Evolutionary conservation across 129 eudicot species (phyloP).

Genomic region (Flaveria trinervia): DNA sequence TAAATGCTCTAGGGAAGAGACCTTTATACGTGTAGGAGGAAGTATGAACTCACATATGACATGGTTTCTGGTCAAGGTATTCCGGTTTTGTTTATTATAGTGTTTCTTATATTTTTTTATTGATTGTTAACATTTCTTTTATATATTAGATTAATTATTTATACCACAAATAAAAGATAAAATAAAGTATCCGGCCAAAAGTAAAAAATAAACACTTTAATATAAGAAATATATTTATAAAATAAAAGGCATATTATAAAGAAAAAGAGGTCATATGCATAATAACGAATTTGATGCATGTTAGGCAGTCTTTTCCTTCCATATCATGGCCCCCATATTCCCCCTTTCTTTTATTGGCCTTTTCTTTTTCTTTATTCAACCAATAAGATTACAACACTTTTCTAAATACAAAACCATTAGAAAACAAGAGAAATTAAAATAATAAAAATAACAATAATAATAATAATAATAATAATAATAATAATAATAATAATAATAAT

Average conservation of each 20-base stretch:
- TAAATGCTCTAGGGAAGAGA: no score
- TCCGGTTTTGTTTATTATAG: no score
- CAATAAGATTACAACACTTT: constrained; percentile 28
- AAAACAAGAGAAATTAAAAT: not conserved
- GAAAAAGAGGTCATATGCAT: constrained; percentile 39
- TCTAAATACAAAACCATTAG: not conserved
- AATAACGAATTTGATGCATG: constrained; percentile 36
- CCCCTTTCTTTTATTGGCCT: constrained; percentile 20
- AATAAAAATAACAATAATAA: no score
- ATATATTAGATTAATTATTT: no score
- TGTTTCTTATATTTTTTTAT: no score
- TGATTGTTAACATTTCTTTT: no score
- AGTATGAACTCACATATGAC: no score
- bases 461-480: not conserved
- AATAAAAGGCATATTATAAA: constrained; percentile 18
- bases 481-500: not conserved
- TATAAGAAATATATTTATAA: constrained; percentile 10
- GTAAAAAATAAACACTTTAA: constrained; percentile 18
- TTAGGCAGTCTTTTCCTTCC: constrained; percentile 28
- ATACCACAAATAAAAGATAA: not conserved
- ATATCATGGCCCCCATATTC: constrained; percentile 46
- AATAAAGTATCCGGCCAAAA: not conserved
- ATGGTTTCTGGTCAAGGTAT: no score
- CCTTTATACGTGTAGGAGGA: no score
- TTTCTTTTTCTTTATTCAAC: constrained; percentile 37